phyloP scores from a whole-genome alignment of 2,329 filamentous ascomycete genomes.

The Curvularia lunata region DNA sequence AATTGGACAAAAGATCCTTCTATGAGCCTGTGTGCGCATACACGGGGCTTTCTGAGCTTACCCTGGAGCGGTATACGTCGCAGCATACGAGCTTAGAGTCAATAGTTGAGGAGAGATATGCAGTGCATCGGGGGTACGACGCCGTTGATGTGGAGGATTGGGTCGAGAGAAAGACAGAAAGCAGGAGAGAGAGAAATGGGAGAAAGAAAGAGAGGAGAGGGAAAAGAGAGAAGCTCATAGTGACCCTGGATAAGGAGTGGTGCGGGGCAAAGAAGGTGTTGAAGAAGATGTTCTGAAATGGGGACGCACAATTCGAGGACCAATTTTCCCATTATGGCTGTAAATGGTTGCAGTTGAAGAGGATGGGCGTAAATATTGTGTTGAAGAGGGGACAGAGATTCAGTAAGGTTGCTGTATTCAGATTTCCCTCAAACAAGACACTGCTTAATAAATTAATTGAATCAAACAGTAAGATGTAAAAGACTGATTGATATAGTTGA shows the following conservation, averaged over 20 bases:
- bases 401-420: neutral
- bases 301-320: neutral
- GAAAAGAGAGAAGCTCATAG: neutral
- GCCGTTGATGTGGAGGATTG: neutral
- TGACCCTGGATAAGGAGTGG: neutral
- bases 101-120: neutral
- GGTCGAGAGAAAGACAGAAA: constrained; percentile 14
- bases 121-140: neutral
- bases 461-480: neutral
- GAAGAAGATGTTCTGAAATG: neutral
- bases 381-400: no score
- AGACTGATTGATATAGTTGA: neutral
- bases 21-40: neutral
- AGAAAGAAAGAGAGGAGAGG: neutral
- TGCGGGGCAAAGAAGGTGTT: neutral
- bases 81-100: neutral
- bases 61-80: neutral
- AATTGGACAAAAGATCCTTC: neutral
- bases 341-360: neutral
- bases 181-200: neutral
- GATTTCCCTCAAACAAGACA: neutral
- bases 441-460: neutral
- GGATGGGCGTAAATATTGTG: no score
- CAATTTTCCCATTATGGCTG: no score
- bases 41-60: neutral